Base-by-base conservation (phyloP, 768 basidiomycete genomes). In the Lentinula sp. region DNA sequence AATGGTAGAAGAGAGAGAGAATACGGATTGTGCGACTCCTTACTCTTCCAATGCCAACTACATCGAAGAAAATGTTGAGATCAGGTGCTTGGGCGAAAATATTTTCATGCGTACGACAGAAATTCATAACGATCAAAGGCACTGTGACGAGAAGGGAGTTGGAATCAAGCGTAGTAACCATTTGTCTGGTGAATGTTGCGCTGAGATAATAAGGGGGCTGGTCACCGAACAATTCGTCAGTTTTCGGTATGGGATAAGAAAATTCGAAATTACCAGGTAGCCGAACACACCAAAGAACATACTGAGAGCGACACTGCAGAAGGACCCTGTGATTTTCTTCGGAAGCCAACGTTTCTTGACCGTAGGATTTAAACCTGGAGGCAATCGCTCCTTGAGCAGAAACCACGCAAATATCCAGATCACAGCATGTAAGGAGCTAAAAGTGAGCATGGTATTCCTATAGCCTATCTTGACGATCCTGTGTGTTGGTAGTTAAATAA, bases 251-350 rank as follows among this genome's bases (percentile, higher is more conserved):
- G 48, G 12, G 15, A 54, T 4, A 23, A 8, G 32, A 10, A 5
- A 9, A 54, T 18, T 9, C 4, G 10, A 36, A 20, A n/a, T 15
- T 51, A 67, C 66, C 60, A 69, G 54, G 58, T 64, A 69, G 1
- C 68, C 68, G 39, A 69, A 69, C 13, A 69, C 62, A 43, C 67
- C 64, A 54, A 76, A 64, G 55, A 72, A 67, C 45, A 75, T 66
- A 49, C 71, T 74, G 8, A 64, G 33, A 2, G 69, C 68, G 15
- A 75, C 59, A 54, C 74, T 74, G 68, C 73, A 75, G 58, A 75
- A 76, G 33, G 20, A 53, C 3, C 66, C 64, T 7, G 54, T 63
- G 52, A 64, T 62, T n/a, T 54, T 65, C 37, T 58, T 57, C 1
- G 68, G 68, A 16, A 69, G 64, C 68, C 68, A 69, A 37, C 65